Evolutionary conservation across 2,329 filamentous ascomycete species (phyloP).

Genomic region (Cylindrodendrum hubeiense): DNA sequence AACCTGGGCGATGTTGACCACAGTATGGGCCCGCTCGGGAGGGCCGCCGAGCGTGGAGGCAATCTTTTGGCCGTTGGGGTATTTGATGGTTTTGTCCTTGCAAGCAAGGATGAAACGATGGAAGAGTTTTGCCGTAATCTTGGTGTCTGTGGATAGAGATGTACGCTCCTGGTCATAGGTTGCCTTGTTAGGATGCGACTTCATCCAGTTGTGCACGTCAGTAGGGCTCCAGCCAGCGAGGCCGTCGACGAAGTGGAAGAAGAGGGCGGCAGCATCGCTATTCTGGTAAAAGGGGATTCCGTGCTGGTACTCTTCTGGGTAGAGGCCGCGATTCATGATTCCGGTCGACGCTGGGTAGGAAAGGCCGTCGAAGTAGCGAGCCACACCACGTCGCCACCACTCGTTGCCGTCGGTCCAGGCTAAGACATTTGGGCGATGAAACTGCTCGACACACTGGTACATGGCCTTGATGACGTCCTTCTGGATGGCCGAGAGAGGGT

Average conservation of each 20-base stretch:
- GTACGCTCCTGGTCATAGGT: slow-evolving; percentile 22
- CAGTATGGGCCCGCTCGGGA: neutral
- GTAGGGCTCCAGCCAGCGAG: slow-evolving; percentile 22
- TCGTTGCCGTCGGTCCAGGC: slow-evolving; percentile 25
- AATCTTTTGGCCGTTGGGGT: slow-evolving; percentile 29
- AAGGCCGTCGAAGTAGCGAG: slow-evolving; percentile 27
- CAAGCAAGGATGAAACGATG: slow-evolving; percentile 29
- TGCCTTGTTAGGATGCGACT: slow-evolving; percentile 28
- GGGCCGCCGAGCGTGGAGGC: slow-evolving; percentile 6
- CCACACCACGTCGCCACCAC: slow-evolving; percentile 23
- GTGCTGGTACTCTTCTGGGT: slow-evolving; percentile 15
- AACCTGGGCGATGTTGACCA: slow-evolving; percentile 9
- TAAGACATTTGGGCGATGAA: slow-evolving; percentile 17
- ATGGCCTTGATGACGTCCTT: slow-evolving; percentile 27
- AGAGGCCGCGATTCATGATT: slow-evolving; percentile 15
- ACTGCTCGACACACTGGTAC: slow-evolving; percentile 30
- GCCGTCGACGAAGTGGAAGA: slow-evolving; percentile 28
- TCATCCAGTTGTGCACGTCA: slow-evolving; percentile 28
- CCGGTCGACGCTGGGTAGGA: slow-evolving; percentile 3
- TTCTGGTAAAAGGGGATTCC: slow-evolving; percentile 23
- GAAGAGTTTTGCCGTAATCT: slow-evolving; percentile 20
- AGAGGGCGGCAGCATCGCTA: slow-evolving; percentile 16
- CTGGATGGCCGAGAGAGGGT: slow-evolving; percentile 21
- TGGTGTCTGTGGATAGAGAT: slow-evolving; percentile 21
- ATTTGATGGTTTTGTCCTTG: slow-evolving; percentile 29